Conservation (phyloP, 2,329 filamentous ascomycete genomes). For the Trichoderma sp. region DNA sequence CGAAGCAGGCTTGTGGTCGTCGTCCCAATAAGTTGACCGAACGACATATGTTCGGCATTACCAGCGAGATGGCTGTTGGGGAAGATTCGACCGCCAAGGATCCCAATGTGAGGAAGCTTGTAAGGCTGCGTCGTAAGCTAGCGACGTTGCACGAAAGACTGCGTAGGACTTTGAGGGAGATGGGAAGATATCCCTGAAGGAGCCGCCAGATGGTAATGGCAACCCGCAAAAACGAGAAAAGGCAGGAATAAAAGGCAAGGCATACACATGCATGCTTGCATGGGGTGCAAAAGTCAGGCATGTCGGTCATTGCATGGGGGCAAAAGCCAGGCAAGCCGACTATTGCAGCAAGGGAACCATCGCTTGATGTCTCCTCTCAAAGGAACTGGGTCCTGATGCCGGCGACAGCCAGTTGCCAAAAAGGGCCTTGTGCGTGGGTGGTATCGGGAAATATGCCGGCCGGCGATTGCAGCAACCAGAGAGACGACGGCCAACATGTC, state of each 20-base stretch:
- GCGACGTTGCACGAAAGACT: conserved; percentile 3
- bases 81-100: background rate
- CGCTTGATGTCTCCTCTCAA: background rate
- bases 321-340: background rate
- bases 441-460: background rate
- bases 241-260: background rate
- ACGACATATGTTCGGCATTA: background rate
- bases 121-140: conserved; percentile 2
- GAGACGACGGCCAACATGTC: background rate
- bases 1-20: background rate
- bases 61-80: background rate
- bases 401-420: background rate
- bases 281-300: background rate
- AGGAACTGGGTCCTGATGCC: background rate
- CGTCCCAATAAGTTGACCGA: background rate
- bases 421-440: background rate
- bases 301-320: background rate
- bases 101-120: background rate
- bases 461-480: background rate
- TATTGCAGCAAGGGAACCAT: background rate
- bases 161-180: conserved; percentile 14
- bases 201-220: background rate
- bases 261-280: background rate
- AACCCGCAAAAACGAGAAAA: background rate
- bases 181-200: background rate